A percentile compares a stretch with the other conserved stretches of the same genome.
These are phyloP conservation scores for Pulveroboletus sp. DNA, from an alignment of 768 basidiomycete genomes.

Conservation along the genomic window DNA sequence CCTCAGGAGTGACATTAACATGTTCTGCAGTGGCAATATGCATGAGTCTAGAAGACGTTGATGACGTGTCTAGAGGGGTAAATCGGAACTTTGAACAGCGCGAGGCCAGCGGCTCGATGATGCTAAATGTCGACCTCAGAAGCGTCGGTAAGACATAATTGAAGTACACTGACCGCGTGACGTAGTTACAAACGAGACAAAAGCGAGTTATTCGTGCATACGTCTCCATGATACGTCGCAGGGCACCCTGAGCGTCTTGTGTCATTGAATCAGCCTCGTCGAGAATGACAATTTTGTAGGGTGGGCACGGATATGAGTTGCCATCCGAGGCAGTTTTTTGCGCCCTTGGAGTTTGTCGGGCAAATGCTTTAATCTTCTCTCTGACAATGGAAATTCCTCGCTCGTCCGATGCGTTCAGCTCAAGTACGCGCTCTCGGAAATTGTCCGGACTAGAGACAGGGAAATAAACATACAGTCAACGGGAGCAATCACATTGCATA, in stretches of 20 bases:
- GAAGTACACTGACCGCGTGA: conserved; percentile 70
- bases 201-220: conserved; percentile 96
- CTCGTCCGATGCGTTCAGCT: conserved; percentile 98
- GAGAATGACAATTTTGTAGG: conserved; percentile 97
- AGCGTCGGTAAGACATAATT: not conserved
- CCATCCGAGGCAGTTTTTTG: conserved; percentile 67
- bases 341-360: conserved; percentile 86
- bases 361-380: conserved; percentile 98
- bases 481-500: conserved; percentile 32
- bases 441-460: conserved; percentile 74
- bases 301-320: conserved; percentile 89
- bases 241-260: conserved; percentile 95
- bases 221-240: conserved; percentile 99
- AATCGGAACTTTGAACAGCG: conserved; percentile 99
- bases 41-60: conserved; percentile 68
- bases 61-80: conserved; percentile 78
- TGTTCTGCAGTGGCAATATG: conserved; percentile 78
- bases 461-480: not conserved
- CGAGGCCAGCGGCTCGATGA: conserved; percentile 98
- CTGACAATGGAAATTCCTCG: conserved; percentile 95
- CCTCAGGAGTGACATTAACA: conserved; percentile 51
- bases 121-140: conserved; percentile 45
- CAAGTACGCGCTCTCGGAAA: conserved; percentile 87
- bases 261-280: conserved; percentile 99
- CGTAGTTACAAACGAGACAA: conserved; percentile 98